Percentiles rank a stretch among this genome's conserved stretches.
Evolutionary conservation across 352 stramenopile species (phyloP).

Genomic region (Phytophthora cactorum): DNA sequence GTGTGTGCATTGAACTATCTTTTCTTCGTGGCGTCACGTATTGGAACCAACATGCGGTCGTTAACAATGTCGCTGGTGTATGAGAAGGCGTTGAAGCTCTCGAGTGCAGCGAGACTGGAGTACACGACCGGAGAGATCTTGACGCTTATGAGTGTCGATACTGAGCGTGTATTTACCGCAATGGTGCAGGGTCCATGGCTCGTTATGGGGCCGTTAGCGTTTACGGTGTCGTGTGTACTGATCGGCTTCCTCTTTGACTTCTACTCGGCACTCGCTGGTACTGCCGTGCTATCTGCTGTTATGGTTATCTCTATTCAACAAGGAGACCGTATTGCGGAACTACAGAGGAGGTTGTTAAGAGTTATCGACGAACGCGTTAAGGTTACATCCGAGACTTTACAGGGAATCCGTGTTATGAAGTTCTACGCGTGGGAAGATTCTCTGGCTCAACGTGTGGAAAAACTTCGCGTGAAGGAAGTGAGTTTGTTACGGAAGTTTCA

Average conservation of each 20-base stretch:
- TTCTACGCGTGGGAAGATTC: slow-evolving; percentile 86
- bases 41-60: slow-evolving; percentile 49
- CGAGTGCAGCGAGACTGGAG: slow-evolving; percentile 40
- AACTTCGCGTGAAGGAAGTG: slow-evolving; percentile 53
- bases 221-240: slow-evolving; percentile 32
- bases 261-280: slow-evolving; percentile 17
- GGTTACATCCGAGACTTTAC: slow-evolving; percentile 91
- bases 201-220: slow-evolving; percentile 32
- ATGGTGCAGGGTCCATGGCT: slow-evolving; percentile 41
- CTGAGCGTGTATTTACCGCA: slow-evolving; percentile 41
- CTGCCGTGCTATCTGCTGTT: slow-evolving; percentile 23
- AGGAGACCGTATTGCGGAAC: slow-evolving; percentile 20
- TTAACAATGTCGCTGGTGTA: slow-evolving; percentile 53
- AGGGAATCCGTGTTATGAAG: slow-evolving; percentile 91
- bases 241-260: slow-evolving; percentile 41
- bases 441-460: slow-evolving; percentile 39
- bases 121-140: slow-evolving; percentile 49
- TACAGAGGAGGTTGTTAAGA: slow-evolving; percentile 29
- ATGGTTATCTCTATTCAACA: slow-evolving; percentile 25
- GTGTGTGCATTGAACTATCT: slow-evolving; percentile 45
- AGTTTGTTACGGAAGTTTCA: slow-evolving; percentile 45
- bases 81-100: slow-evolving; percentile 70
- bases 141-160: slow-evolving; percentile 50
- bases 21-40: slow-evolving; percentile 40
- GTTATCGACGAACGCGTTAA: slow-evolving; percentile 88